Percentiles rank a stretch among this genome's conserved stretches.
phyloP scores from a whole-genome alignment of 148 eudicot species.

The Chenopodium formosanum region DNA sequence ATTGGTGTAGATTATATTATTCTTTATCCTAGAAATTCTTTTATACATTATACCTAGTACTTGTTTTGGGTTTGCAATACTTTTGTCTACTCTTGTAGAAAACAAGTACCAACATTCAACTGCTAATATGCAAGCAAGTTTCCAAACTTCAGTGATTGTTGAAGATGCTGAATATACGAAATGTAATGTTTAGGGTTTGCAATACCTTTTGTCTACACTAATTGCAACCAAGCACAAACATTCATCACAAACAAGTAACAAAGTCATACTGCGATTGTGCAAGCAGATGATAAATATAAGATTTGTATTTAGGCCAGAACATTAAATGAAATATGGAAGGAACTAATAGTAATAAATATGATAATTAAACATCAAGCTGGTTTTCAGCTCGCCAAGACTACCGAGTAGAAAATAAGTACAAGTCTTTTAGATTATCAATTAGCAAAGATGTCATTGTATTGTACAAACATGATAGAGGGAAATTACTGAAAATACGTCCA shows the following conservation, averaged over 20 bases:
- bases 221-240: neutral
- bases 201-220: neutral
- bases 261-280: neutral
- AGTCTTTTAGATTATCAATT: too few relatives aligned
- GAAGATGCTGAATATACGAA: too few relatives aligned
- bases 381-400: too few relatives aligned
- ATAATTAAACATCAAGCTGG: too few relatives aligned
- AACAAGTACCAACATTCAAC: neutral
- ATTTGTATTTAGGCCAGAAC: too few relatives aligned
- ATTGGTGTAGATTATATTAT: constrained; percentile 1
- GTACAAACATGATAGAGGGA: neutral
- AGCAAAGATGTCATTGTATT: too few relatives aligned
- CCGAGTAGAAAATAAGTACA: too few relatives aligned
- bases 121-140: neutral
- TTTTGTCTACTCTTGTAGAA: neutral
- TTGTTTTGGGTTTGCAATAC: neutral
- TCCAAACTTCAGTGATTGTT: neutral
- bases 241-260: neutral
- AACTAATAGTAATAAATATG: neutral
- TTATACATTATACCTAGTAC: neutral
- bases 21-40: neutral
- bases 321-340: neutral
- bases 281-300: neutral
- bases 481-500: neutral
- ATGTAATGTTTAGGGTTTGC: neutral